phyloP scores from a whole-genome alignment of 2,329 filamentous ascomycete genomes.

The Beauveria rudraprayagi region DNA sequence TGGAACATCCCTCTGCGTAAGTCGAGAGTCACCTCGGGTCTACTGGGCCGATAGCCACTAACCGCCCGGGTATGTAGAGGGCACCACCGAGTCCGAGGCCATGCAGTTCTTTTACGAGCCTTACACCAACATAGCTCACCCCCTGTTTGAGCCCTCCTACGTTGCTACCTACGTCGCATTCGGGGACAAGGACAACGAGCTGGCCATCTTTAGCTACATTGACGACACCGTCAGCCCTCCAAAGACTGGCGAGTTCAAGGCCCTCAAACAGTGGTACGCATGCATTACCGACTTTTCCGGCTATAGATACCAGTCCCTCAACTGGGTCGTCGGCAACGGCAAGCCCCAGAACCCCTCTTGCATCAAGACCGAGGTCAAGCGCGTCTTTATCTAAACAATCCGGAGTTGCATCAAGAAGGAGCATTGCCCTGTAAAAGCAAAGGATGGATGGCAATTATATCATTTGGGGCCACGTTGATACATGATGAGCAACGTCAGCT shows the following conservation, averaged over 20 bases:
- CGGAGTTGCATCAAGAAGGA: neutral
- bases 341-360: constrained; percentile 10
- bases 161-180: neutral
- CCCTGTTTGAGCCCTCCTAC: constrained; percentile 7
- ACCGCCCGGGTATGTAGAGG: neutral
- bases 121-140: constrained; percentile 8
- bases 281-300: constrained; percentile 6
- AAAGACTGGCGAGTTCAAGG: neutral
- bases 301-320: constrained; percentile 8
- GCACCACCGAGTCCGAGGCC: neutral
- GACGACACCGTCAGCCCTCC: constrained; percentile 10
- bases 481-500: neutral
- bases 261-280: constrained; percentile 9
- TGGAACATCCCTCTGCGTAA: constrained; percentile 8
- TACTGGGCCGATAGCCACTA: neutral
- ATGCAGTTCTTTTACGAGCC: constrained; percentile 9
- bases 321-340: constrained; percentile 8
- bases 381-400: neutral
- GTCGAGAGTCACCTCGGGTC: neutral
- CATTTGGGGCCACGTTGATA: neutral
- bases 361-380: constrained; percentile 11
- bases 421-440: neutral
- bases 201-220: constrained; percentile 10
- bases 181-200: neutral
- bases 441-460: neutral